phyloP scores from a whole-genome alignment of 2,329 filamentous ascomycete genomes.

The Herpomyces periplanetae region DNA sequence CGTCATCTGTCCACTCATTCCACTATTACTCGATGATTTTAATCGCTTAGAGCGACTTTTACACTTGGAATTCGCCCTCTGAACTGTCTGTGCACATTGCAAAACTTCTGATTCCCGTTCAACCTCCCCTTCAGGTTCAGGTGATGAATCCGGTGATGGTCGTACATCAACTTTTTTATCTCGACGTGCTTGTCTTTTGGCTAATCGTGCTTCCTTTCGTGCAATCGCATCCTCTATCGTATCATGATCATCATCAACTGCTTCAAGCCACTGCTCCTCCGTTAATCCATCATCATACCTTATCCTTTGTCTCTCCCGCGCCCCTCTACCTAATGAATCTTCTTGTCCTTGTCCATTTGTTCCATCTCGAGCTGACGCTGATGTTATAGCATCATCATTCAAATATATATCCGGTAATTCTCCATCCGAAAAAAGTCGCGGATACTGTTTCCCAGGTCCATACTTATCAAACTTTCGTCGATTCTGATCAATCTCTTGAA shows the following conservation, averaged over 20 bases:
- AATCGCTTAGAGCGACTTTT: too few species aligned
- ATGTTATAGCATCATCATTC: constrained; percentile 41
- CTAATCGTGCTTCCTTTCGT: constrained; percentile 49
- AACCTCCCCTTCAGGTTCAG: too few species aligned
- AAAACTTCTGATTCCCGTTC: too few species aligned
- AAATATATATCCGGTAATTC: constrained; percentile 86
- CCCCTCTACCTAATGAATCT: constrained; percentile 33
- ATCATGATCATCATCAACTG: constrained; percentile 85
- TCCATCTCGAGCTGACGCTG: too few species aligned
- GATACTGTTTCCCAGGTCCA: constrained; percentile 24
- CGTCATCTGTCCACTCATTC: too few species aligned
- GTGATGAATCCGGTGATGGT: too few species aligned
- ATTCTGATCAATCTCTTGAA: constrained; percentile 49
- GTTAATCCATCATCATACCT: constrained; percentile 89
- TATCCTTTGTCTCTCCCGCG: constrained; percentile 69
- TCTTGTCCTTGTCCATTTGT: constrained; percentile 42
- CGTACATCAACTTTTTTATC: constrained; percentile 18
- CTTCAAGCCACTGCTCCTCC: constrained; percentile 94
- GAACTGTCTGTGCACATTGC: too few species aligned
- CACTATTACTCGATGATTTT: too few species aligned
- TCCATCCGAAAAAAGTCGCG: constrained; percentile 47
- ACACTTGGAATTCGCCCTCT: too few species aligned
- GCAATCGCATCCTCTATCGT: constrained; percentile 66
- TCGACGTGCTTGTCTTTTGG: constrained; percentile 37
- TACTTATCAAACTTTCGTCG: constrained; percentile 24